phyloP scores from a whole-genome alignment of 1,139 yeast genomes.

The Groenewaldozyma auringiensis region DNA sequence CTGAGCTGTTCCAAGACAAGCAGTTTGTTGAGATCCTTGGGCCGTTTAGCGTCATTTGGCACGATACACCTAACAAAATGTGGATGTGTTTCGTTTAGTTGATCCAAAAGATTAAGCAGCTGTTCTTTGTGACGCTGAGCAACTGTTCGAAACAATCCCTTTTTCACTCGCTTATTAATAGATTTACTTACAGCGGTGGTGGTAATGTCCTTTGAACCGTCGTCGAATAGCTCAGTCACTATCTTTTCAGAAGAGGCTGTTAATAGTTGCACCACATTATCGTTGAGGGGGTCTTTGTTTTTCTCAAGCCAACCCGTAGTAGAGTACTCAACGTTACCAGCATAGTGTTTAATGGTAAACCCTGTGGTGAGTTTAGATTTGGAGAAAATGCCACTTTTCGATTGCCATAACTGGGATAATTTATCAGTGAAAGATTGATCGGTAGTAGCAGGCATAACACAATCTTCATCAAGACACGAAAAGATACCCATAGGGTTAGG shows the following conservation, averaged over 20 bases:
- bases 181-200: constrained; percentile 9
- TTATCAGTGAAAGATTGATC: constrained; percentile 81
- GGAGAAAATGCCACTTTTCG: constrained; percentile 50
- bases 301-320: constrained; percentile 92
- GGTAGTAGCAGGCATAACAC: constrained; percentile 85
- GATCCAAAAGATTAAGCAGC: constrained; percentile 60
- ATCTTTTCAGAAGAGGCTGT: constrained; percentile 51
- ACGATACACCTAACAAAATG: constrained; percentile 95
- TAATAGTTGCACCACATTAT: constrained; percentile 54
- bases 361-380: constrained; percentile 52
- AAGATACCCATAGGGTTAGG: constrained; percentile 75
- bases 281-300: constrained; percentile 89
- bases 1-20: constrained; percentile 83
- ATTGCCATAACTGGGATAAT: constrained; percentile 56
- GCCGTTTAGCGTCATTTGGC: constrained; percentile 72
- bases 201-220: constrained; percentile 21
- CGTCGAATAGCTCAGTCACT: constrained; percentile 40
- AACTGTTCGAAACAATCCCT: constrained; percentile 64
- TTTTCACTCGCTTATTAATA: constrained; percentile 23
- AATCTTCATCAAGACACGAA: constrained; percentile 87
- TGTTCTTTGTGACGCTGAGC: constrained; percentile 76
- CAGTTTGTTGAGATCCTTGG: constrained; percentile 63
- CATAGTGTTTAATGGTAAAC: constrained; percentile 83
- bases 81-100: constrained; percentile 76
- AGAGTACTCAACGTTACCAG: constrained; percentile 89